Base-by-base conservation (phyloP, 2,329 filamentous ascomycete species). In the Ilyonectria mors-panacis region DNA sequence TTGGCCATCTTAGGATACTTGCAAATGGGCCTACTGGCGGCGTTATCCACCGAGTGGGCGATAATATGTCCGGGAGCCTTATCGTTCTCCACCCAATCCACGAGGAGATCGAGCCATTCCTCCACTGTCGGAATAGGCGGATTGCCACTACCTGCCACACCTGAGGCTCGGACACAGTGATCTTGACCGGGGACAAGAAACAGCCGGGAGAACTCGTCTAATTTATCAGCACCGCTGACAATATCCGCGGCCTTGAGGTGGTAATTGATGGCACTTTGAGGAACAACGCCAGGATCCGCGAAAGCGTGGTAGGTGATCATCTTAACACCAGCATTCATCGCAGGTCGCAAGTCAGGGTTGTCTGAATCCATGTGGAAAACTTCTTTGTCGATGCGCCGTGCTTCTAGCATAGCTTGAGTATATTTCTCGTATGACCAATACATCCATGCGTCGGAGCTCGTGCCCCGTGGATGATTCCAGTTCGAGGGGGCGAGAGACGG, bases 221-320 rank as follows among this genome's bases (percentile, higher is more conserved):
- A 12, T 17, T 50, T 28, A n/a, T 50, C 26, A 30, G 26, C 26
- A 26, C 47, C 9, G 9, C 47, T 19, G 10, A 30, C 21, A 9
- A 26, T 17, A 12, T 50, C 47, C 8, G 47, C 9, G 21, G 47
- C 21, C 26, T 50, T 17, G 10, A 23, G 47, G 21, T 50, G 10
- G 47, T 50, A 50, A 17, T 17, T n/a, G 26, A 50, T 50, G 21
- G 47, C 21, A 19, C 10, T 50, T 30, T 50, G 47, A 30, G 47
- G 47, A 17, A 9, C 26, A 13, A 30, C 26, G 9, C 21, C 47
- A 15, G 47, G 21, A 17, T 50, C 47, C 6, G 50, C 47, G 4
- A 61, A 33, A 15, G 44, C 48, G 19, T 61, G 58, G 23, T 61
- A 61, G 2, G 58, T 61, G 12, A 61, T 51, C 23, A 61, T n/a